Evolutionary conservation across 768 basidiomycete genomes (phyloP).

Genomic region (Wakefieldia striispora): DNA sequence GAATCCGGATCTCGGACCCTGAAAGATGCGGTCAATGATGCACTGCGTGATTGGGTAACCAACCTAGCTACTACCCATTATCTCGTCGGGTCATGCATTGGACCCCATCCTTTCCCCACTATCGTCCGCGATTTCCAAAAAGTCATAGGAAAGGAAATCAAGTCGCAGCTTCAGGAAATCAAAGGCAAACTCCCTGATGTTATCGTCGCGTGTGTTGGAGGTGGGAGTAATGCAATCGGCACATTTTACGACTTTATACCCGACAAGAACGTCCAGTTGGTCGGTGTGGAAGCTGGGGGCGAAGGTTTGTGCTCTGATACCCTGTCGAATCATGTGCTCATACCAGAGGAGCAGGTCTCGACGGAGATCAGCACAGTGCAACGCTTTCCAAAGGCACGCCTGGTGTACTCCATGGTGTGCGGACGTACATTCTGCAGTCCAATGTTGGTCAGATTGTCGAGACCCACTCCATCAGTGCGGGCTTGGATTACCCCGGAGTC

Average conservation of each 20-base stretch:
- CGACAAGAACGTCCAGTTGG: conserved; percentile 78
- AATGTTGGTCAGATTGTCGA: conserved; percentile 90
- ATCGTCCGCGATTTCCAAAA: conserved; percentile 98
- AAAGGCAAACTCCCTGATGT: conserved; percentile 89
- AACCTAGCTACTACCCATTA: conserved; percentile 94
- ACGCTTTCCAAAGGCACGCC: conserved; percentile 89
- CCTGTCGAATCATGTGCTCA: conserved; percentile 9
- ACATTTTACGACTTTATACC: conserved; percentile 96
- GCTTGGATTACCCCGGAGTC: conserved; percentile 95
- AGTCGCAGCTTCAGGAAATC: conserved; percentile 68
- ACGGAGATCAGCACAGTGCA: conserved; percentile 87
- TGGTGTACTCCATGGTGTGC: conserved; percentile 93
- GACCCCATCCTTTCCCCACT: conserved; percentile 98
- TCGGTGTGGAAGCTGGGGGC: conserved; percentile 97
- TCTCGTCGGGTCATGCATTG: conserved; percentile 95
- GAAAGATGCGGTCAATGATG: conserved; percentile 98
- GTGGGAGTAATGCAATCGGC: conserved; percentile 96
- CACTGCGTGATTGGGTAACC: conserved; percentile 98
- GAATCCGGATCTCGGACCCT: conserved; percentile 91
- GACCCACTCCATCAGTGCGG: conserved; percentile 96
- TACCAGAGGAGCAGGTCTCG: conserved; percentile 46
- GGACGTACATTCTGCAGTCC: conserved; percentile 93
- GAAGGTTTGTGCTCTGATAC: conserved; percentile 59
- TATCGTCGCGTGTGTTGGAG: conserved; percentile 96
- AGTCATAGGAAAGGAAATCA: conserved; percentile 94